A percentile compares a stretch with the other conserved stretches of the same genome.
Evolutionary conservation across 805 yeast species (phyloP).

Genomic region (Metschnikowia baotianmanensis): DNA sequence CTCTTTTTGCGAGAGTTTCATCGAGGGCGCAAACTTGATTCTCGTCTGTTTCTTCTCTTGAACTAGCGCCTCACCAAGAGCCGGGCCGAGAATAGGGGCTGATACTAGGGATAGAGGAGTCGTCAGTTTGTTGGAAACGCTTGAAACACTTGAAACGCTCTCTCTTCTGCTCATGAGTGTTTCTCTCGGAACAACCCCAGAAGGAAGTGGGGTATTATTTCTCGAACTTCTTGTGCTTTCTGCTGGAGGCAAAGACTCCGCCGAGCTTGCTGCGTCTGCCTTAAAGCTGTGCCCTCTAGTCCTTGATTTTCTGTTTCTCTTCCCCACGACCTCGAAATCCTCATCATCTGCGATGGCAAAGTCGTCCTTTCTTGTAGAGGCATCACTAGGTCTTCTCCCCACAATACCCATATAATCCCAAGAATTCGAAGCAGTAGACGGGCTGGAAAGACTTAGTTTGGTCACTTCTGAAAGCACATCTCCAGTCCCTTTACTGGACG

Average conservation of each 20-base stretch:
- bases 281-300: background rate
- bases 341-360: conserved; percentile 23
- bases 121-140: too few species aligned
- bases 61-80: conserved; percentile 13
- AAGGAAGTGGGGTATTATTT: background rate
- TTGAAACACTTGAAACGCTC: too few species aligned
- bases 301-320: conserved; percentile 20
- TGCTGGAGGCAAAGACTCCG: background rate
- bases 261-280: background rate
- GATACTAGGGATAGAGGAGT: background rate
- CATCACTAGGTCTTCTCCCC: background rate
- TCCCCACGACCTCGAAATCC: conserved; percentile 29
- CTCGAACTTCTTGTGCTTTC: background rate
- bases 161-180: too few species aligned
- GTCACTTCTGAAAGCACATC: conserved; percentile 26
- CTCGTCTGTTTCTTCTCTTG: conserved; percentile 22
- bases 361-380: conserved; percentile 9
- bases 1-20: conserved; percentile 59
- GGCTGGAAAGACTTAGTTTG: conserved; percentile 21
- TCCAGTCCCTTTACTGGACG: conserved; percentile 21
- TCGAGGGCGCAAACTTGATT: conserved; percentile 34
- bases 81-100: conserved; percentile 2
- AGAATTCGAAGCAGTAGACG: background rate
- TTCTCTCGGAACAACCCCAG: too few species aligned
- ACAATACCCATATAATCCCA: too few species aligned